These are phyloP conservation scores for Metschnikowia lochheadii DNA, from an alignment of 805 yeast genomes.

Conservation along the genomic window DNA sequence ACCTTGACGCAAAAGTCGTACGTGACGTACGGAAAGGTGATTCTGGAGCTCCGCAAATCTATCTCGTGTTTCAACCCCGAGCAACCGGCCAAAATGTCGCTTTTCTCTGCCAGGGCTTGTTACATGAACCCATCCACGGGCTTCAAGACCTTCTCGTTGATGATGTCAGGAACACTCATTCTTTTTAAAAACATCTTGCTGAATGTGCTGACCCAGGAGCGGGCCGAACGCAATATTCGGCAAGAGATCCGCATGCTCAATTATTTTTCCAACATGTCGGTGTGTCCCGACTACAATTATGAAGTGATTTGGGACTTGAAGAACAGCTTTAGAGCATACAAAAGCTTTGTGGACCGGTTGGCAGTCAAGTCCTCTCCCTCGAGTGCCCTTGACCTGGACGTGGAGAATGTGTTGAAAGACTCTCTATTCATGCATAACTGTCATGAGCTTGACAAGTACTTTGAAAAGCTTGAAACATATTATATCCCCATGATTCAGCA, in stretches of 20 bases:
- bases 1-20: conserved; percentile 30
- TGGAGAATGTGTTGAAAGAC: conserved; percentile 8
- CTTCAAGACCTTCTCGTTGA: conserved; percentile 29
- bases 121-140: conserved; percentile 31
- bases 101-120: conserved; percentile 34
- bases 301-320: conserved; percentile 25
- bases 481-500: conserved; percentile 25
- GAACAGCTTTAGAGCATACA: conserved; percentile 25
- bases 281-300: conserved; percentile 34
- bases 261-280: conserved; percentile 19
- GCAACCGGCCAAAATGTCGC: conserved; percentile 34
- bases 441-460: conserved; percentile 29
- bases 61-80: conserved; percentile 29
- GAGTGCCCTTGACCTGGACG: conserved; percentile 1
- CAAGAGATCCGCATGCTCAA: conserved; percentile 20
- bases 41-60: conserved; percentile 31
- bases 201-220: conserved; percentile 17
- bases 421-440: conserved; percentile 16
- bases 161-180: conserved; percentile 34
- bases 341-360: conserved; percentile 18
- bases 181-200: conserved; percentile 24
- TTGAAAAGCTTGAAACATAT: conserved; percentile 23
- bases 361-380: neutral
- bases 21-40: conserved; percentile 32
- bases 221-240: conserved; percentile 2